These are phyloP conservation scores for Globisporangium spiculum DNA, from an alignment of 352 stramenopile species.

Conservation along the genomic window DNA sequence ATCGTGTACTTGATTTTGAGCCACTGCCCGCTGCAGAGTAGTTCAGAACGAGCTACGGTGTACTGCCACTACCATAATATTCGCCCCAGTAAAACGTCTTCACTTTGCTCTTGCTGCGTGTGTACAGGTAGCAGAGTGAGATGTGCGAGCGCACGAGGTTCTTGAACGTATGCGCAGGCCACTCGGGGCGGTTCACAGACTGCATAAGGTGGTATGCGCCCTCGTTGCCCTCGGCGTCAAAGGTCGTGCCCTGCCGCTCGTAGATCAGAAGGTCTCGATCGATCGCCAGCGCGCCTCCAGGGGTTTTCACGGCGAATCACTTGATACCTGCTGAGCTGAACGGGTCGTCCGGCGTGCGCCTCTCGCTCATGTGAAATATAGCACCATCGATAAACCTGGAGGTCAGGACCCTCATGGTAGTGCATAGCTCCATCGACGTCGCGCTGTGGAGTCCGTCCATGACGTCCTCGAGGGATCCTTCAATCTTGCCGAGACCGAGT, in stretches of 20 bases:
- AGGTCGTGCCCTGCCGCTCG: conserved; percentile 39
- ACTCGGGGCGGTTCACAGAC: conserved; percentile 34
- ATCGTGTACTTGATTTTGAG: conserved; percentile 27
- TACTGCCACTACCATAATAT: conserved; percentile 25
- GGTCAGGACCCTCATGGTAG: conserved; percentile 32
- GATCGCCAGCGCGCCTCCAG: conserved; percentile 22
- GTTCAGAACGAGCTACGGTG: conserved; percentile 27
- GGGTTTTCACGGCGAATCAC: conserved; percentile 30
- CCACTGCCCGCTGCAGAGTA: conserved; percentile 35
- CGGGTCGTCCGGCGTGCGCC: conserved; percentile 26
- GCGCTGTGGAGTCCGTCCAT: conserved; percentile 40
- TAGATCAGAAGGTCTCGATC: conserved; percentile 51
- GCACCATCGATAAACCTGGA: conserved; percentile 27
- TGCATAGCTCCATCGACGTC: conserved; percentile 37
- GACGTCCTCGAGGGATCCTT: conserved; percentile 41
- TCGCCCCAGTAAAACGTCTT: conserved; percentile 36
- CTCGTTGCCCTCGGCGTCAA: conserved; percentile 27
- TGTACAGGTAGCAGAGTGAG: conserved; percentile 38
- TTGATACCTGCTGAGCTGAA: conserved; percentile 45
- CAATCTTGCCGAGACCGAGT: conserved; percentile 30
- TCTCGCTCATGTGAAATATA: conserved; percentile 32
- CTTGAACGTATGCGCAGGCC: conserved; percentile 23
- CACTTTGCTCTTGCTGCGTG: conserved; percentile 4
- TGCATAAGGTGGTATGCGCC: conserved; percentile 47
- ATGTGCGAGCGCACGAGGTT: conserved; percentile 24